Evolutionary conservation across 2,329 filamentous ascomycete genomes (phyloP).

Genomic region (Phaeosphaeria sp.): DNA sequence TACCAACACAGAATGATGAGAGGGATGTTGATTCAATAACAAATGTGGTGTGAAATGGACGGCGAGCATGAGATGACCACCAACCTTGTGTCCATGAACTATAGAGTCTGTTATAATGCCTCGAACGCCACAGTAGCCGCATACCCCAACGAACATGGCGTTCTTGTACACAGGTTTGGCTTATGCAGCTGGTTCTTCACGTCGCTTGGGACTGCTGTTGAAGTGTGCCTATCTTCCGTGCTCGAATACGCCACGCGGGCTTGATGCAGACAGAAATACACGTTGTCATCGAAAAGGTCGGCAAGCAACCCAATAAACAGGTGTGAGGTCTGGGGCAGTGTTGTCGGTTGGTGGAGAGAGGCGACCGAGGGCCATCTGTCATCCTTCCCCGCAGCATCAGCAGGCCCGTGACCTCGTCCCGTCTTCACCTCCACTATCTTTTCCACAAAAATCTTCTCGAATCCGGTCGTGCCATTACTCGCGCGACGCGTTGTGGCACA

Average conservation of each 20-base stretch:
- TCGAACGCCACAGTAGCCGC: conserved; percentile 2
- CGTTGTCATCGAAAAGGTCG: conserved; percentile 6
- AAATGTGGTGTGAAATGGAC: conserved; percentile 1
- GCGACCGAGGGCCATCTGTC: conserved; percentile 14
- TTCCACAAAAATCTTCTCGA: background rate
- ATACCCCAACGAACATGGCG: conserved; percentile 3
- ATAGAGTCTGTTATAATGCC: conserved; percentile 1
- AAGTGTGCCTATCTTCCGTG: conserved; percentile 1
- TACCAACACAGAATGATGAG: background rate
- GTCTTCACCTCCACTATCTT: conserved; percentile 5
- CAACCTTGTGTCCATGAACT: conserved; percentile 4
- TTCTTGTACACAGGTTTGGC: conserved; percentile 3
- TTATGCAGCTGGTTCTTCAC: conserved; percentile 3
- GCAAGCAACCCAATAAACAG: conserved; percentile 7
- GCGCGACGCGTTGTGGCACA: background rate
- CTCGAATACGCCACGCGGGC: background rate
- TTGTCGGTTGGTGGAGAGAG: conserved; percentile 3
- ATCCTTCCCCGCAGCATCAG: conserved; percentile 21
- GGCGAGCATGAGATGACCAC: conserved; percentile 1
- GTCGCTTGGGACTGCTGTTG: conserved; percentile 1
- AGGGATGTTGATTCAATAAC: background rate
- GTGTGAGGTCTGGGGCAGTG: conserved; percentile 7
- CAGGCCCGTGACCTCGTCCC: conserved; percentile 10
- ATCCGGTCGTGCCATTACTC: background rate
- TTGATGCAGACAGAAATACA: conserved; percentile 4